Evolutionary conservation across 1,284 basidiomycete species (phyloP), one percentile per base, ranked within the genome.

Genomic region (Pterula multifida): DNA sequence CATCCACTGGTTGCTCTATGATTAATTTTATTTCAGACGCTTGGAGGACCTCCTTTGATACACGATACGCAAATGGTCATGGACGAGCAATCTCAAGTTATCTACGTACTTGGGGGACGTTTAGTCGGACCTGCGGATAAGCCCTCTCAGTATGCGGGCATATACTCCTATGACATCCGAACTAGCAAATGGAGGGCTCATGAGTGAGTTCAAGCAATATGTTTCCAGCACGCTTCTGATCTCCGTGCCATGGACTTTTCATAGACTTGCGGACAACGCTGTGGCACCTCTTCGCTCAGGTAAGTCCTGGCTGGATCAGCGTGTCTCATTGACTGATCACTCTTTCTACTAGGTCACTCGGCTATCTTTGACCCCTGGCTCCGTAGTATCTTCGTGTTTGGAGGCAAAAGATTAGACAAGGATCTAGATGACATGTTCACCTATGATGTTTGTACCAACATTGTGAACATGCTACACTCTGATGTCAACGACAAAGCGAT

Each of bases 21-120:
- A 52, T 47, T 22, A 19, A 36, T 47, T 28, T 25, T 42, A 12
- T 28, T 44, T 12, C 53, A 85, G 83, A 61, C 68, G 2, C 70
- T 75, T 3, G 79, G 80, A 9, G 86, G 86, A 0, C 88, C 88
- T 3, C 79, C 81, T 1, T 68, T 90, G 28, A 68, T 90, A 48
- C 87, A 81, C 56, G 88, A 90, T 61, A 88, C 90, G 58, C 84
- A 88, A 60, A 85, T 91, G 77, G 79, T 71, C 35, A 77, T 90
- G 55, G 87, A 90, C 57, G 72, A 73, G 23, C 80, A 85, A 15
- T 67, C 74, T 0, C 85, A 87, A 60, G 72, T 80, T 13, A 61
- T 92, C 17, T 91, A 89, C 55, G 77, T 90, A 9, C 86, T 82
- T 55, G 89, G 89, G 9, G 89, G 89, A 2, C 75, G 82, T 6